Evolutionary conservation across 495 filamentous ascomycete species (phyloP).

Genomic region (Podospora anserina): DNA sequence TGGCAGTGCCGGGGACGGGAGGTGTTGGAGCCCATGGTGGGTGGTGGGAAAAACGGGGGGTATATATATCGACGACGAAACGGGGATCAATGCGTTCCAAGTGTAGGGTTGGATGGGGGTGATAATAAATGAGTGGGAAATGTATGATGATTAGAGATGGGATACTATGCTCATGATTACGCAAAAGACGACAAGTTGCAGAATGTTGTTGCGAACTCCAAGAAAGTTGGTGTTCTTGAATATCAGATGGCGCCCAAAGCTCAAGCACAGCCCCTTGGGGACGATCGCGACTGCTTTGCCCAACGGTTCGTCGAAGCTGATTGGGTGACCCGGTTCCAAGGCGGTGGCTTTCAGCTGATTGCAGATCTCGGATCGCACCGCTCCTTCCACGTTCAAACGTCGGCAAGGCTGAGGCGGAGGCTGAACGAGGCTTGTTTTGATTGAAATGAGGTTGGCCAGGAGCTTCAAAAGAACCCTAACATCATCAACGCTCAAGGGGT

Average conservation of each 20-base stretch:
- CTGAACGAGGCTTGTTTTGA: constrained; percentile 1
- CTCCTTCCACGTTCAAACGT: neutral
- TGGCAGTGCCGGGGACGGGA: constrained; percentile 7
- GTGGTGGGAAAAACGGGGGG: neutral
- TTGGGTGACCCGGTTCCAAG: neutral
- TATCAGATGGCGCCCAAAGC: neutral
- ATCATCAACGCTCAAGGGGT: neutral
- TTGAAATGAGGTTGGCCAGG: neutral
- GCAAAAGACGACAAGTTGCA: neutral
- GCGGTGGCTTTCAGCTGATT: neutral
- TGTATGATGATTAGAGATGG: neutral
- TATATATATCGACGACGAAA: neutral
- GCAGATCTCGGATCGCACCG: constrained; percentile 5
- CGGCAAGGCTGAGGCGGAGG: constrained; percentile 2
- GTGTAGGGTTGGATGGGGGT: neutral
- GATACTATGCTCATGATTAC: neutral
- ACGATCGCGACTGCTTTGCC: constrained; percentile 1
- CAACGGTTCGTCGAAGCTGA: neutral
- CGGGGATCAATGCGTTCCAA: neutral
- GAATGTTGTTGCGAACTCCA: neutral
- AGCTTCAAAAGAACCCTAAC: neutral
- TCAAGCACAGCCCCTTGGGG: neutral
- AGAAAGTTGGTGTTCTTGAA: neutral
- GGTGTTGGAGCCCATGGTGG: constrained; percentile 22
- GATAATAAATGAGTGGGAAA: neutral